Conservation (phyloP, 108 stramenopile genomes). For the Cyclotella cryptica region DNA sequence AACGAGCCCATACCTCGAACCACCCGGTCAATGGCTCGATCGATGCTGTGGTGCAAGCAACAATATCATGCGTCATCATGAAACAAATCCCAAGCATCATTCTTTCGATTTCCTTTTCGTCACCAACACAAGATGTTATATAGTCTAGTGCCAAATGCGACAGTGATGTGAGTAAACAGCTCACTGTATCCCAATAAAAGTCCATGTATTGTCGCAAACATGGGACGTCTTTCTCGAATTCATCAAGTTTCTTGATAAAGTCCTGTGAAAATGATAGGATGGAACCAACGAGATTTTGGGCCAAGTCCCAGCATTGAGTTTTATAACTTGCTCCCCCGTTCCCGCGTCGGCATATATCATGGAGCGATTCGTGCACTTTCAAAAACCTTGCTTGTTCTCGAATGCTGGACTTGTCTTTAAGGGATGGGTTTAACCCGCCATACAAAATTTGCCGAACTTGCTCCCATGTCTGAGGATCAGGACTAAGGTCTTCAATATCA, state of each 20-base stretch:
- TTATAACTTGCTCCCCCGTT: conserved; percentile 9
- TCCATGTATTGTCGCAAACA: conserved; percentile 7
- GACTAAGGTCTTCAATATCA: conserved; percentile 53
- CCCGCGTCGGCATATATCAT: conserved; percentile 34
- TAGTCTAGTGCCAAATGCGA: conserved; percentile 36
- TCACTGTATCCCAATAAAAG: conserved; percentile 40
- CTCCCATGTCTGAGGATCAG: conserved; percentile 43
- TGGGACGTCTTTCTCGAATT: background rate
- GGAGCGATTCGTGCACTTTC: conserved; percentile 30
- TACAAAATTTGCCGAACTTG: conserved; percentile 32
- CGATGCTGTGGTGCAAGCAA: conserved; percentile 24
- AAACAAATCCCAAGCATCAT: conserved; percentile 38
- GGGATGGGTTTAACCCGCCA: conserved; percentile 20
- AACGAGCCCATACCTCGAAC: conserved; percentile 53
- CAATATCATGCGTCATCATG: conserved; percentile 19
- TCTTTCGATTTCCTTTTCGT: conserved; percentile 47
- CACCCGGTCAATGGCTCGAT: conserved; percentile 42
- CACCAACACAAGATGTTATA: conserved; percentile 33
- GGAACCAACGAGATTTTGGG: conserved; percentile 39
- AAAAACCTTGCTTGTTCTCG: conserved; percentile 29
- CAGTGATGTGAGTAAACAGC: conserved; percentile 8
- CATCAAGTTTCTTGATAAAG: background rate
- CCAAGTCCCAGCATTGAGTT: conserved; percentile 40
- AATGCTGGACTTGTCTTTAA: background rate
- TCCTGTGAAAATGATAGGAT: conserved; percentile 15